Evolutionary conservation across 2,329 filamentous ascomycete species (phyloP).

Genomic region (Colletotrichum sidae): DNA sequence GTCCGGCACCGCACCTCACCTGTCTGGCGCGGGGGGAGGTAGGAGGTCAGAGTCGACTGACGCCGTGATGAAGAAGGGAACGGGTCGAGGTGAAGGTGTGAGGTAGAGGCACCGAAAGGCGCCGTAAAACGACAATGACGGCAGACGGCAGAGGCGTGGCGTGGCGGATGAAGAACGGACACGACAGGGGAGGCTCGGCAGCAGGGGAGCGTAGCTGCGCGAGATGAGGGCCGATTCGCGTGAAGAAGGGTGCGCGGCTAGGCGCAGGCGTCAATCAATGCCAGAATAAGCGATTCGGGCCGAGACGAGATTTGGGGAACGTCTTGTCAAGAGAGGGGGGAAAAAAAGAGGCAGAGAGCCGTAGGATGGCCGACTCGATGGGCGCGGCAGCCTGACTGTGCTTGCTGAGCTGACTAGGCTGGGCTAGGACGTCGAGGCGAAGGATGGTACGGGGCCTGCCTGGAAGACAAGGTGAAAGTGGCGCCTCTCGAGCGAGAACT

Average conservation of each 20-base stretch:
- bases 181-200: slow-evolving; percentile 13
- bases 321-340: not conserved
- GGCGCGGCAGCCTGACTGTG: slow-evolving; percentile 8
- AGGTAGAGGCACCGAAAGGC: slow-evolving; percentile 5
- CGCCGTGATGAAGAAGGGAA: slow-evolving; percentile 11
- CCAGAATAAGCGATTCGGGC: slow-evolving; percentile 35
- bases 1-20: slow-evolving; percentile 38
- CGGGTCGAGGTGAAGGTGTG: not conserved
- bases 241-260: slow-evolving; percentile 19
- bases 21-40: slow-evolving; percentile 34
- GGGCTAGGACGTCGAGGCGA: slow-evolving; percentile 25
- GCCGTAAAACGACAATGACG: slow-evolving; percentile 9
- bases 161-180: slow-evolving; percentile 19
- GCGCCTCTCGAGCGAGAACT: slow-evolving; percentile 21
- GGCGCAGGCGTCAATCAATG: slow-evolving; percentile 35
- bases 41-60: slow-evolving; percentile 6
- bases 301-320: slow-evolving; percentile 29
- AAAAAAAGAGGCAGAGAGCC: slow-evolving; percentile 20
- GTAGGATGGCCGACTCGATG: slow-evolving; percentile 7
- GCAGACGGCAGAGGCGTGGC: slow-evolving; percentile 12
- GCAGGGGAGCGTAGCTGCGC: slow-evolving; percentile 9
- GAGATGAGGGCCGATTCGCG: slow-evolving; percentile 21
- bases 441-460: not conserved
- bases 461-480: slow-evolving; percentile 24
- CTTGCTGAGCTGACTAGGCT: slow-evolving; percentile 9